A percentile compares a stretch with the other conserved stretches of the same genome.
Conservation (phyloP, 352 stramenopile species). For the Phytophthora pisi region DNA sequence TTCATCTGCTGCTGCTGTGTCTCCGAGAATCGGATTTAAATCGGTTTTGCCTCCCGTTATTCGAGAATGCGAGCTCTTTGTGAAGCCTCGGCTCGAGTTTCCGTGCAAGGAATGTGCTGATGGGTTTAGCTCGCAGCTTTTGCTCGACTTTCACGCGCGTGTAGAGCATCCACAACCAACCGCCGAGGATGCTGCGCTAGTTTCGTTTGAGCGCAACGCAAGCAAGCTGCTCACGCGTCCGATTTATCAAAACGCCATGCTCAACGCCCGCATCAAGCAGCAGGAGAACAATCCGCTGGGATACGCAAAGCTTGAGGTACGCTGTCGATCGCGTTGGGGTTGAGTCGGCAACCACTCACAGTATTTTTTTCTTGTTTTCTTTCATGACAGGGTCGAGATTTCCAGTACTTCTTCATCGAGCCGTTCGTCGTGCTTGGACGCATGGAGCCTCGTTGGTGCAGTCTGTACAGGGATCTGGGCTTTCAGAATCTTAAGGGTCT, state of each 20-base stretch:
- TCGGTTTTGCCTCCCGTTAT: conserved; percentile 40
- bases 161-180: conserved; percentile 40
- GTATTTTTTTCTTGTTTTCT: conserved; percentile 8
- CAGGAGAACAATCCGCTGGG: conserved; percentile 42
- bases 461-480: conserved; percentile 65
- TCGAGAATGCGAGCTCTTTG: conserved; percentile 64
- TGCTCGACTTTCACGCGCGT: conserved; percentile 58
- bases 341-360: conserved; percentile 15
- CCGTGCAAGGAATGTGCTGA: conserved; percentile 48
- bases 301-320: conserved; percentile 81
- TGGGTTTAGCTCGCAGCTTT: conserved; percentile 56
- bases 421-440: conserved; percentile 70
- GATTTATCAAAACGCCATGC: conserved; percentile 52
- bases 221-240: conserved; percentile 50
- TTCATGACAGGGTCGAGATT: conserved; percentile 48
- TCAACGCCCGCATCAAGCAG: conserved; percentile 45
- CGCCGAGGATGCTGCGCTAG: conserved; percentile 13
- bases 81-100: conserved; percentile 60
- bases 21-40: conserved; percentile 16
- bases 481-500: conserved; percentile 56
- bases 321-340: neutral
- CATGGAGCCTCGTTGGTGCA: conserved; percentile 52
- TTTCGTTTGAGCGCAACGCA: conserved; percentile 36
- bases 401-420: conserved; percentile 78
- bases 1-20: conserved; percentile 24